phyloP scores from a whole-genome alignment of 2,329 filamentous ascomycete species.

The Lecanosticta acicola region DNA sequence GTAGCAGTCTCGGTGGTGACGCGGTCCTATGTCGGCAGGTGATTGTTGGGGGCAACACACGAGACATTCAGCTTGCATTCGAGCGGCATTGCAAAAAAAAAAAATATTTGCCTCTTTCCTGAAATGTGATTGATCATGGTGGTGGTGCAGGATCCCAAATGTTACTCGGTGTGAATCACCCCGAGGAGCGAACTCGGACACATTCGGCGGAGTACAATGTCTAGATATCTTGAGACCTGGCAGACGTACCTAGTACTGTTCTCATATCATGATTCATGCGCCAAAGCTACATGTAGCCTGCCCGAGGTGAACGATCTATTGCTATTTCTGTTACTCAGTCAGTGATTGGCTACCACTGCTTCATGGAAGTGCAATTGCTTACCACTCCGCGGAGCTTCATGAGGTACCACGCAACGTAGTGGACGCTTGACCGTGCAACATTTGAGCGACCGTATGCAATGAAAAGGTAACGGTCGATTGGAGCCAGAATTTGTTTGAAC shows the following conservation, averaged over 20 bases:
- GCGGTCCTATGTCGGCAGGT: neutral
- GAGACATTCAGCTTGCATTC: neutral
- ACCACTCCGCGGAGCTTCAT: neutral
- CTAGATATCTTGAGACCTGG: too few species aligned
- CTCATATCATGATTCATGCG: too few species aligned
- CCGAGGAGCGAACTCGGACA: neutral
- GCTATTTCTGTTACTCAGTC: too few species aligned
- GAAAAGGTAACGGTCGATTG: neutral
- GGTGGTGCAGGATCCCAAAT: neutral
- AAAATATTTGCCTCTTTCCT: neutral
- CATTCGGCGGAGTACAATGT: too few species aligned
- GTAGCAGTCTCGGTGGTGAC: neutral
- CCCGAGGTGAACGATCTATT: too few species aligned
- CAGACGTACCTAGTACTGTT: too few species aligned
- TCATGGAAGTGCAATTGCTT: neutral
- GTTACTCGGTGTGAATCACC: neutral
- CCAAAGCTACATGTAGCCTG: too few species aligned
- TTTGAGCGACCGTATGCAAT: neutral
- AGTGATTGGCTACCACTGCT: neutral
- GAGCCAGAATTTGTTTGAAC: constrained; percentile 2
- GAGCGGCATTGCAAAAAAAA: neutral
- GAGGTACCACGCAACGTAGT: neutral
- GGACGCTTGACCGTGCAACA: neutral
- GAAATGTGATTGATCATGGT: neutral
- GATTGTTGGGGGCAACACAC: neutral